Base-by-base conservation (phyloP, 345 rosid species). In the Balakata baccata region DNA sequence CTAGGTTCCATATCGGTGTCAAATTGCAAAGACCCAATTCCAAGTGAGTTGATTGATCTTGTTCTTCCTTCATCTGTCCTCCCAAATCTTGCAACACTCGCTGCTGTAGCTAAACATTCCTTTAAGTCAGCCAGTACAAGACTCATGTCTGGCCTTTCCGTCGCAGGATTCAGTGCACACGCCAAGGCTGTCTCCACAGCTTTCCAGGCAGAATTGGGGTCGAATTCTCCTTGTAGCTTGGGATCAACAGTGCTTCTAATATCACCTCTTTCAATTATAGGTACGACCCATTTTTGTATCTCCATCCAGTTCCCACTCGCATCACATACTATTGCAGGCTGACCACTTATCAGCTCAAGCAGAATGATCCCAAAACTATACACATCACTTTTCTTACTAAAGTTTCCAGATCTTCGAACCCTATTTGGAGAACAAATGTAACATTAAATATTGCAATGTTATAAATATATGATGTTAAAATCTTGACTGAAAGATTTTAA, bases 301-400 rank as follows among this genome's bases (percentile, higher is more conserved):
- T 2, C 34, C 2, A 29, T 29, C 34, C 34, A 29, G 46, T 1
- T 43, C 46, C 9, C 46, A 43, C 9, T 43, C 46, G 6, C 46
- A 43, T 43, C 46, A 5, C 9, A 1, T 43, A 0, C 9, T 8
- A 43, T 8, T 5, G 46, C 46, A 8, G 46, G 9, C 6, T 43
- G 0, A 8, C 46, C 9, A 3, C 46, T 43, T 43, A 43, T 8
- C 46, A 43, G 46, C 46, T 43, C 46, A 43, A 43, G 46, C 4
- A 43, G 46, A 43, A 43, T 43, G 46, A 43, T 43, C 9, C 46
- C 46, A 1, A 43, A 43, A 43, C 46, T 43, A 14, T 73, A 73
- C 0, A 73, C 70, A 38, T 73, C 76, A 20, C 70, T 73, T 41
- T 54, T 12, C 60, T 23, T 5, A 43, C 9, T 43, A 43, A 43